Base-by-base conservation (phyloP, 2,329 filamentous ascomycete species). In the Sclerotinia spermophila region DNA sequence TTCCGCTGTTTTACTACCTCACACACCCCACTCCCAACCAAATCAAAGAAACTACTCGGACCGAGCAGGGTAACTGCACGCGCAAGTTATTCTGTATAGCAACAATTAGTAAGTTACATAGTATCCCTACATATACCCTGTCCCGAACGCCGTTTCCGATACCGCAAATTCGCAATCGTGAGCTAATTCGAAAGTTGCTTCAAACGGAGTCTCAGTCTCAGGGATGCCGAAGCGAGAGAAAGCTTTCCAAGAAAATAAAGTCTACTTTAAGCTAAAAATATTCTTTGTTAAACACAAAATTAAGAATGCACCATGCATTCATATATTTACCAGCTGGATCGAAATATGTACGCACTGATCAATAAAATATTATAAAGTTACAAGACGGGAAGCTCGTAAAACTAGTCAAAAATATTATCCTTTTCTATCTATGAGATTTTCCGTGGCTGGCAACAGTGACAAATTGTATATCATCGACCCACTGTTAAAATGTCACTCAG, bases 311-410 rank as follows among this genome's bases (percentile, higher is more conserved):
- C 35, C 5, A 42, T 55, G 7, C n/a, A 42, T 67, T 19, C 30
- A 17, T 27, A 58, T 13, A 38, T 56, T 44, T 35, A 58, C 38
- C 33, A 27, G 33, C 27, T 38, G 17, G 38, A 53, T 19, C 11
- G 27, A 44, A 21, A 53, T 48, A 3, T 48, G 45, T n/a, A 67
- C 42, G 64, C 19, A 11, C 21, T 58, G 64, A 67, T 33, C 51
- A 67, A 27, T 30, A 27, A 67, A 67, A 59, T 59, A 3, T 27
- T 69, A 69, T 69, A 69, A 64, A 69, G 58, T 69, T 69, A 35
- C 53, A 27, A n/a, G 27, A 64, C 30, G 33, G 24, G 45, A 61
- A 71, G 70, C 68, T 51, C 30, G 42, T 61, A 42, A 45, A 53
- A 44, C 51, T 64, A 51, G 72, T 62, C 62, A 55, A 27, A 27